Evolutionary conservation across 139 green algal species (phyloP), one percentile per base, ranked within the genome.

Genomic region (Auxenochlorella pyrenoidosa): DNA sequence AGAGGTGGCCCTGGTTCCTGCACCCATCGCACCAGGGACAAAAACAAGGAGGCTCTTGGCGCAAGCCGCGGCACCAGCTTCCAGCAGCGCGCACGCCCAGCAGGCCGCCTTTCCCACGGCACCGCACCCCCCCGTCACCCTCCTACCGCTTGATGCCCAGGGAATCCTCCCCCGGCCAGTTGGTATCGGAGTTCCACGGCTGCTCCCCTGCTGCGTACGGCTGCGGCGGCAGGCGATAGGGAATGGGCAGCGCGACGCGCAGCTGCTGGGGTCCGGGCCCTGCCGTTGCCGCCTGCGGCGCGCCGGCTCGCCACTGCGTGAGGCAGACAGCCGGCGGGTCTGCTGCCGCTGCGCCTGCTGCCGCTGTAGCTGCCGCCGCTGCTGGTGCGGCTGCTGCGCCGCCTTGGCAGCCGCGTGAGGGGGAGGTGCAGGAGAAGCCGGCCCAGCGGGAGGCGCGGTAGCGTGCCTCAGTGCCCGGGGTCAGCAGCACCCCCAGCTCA

Each of bases 401-500:
- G 36, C 30, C n/a, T n/a, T n/a, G n/a, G n/a, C n/a, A 32, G 60
- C 41, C 15, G 30, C 60, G 80, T 26, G 24, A 40, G 5, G 41
- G 4, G 15, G 70, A 76, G 13, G 85, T 90, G 58, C 85, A 87
- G 44, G 6, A 70, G 79, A 91, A 92, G 24, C 80, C 88, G 19
- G 40, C 38, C 71, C 73, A 85, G 41, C 59, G 66, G 51, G 87
- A 88, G 59, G 44, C 34, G 10, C 87, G 85, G 82, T 95, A 96
- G 2, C 70, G 79, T 13, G 87, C 75, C 82, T 95, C 94, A 58
- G 93, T 70, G 18, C 78, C 75, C 1, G 95, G 95, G 21, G 94
- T 85, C 19, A 94, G 59, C 77, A 98, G 79, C 66, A 97, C 94
- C 2, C 94, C 93, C 47, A 98, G 88, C 94, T 98, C 96, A 86